A percentile compares a stretch with the other conserved stretches of the same genome.
phyloP scores from a whole-genome alignment of 2,329 filamentous ascomycete genomes.

The Aureobasidium sp. region DNA sequence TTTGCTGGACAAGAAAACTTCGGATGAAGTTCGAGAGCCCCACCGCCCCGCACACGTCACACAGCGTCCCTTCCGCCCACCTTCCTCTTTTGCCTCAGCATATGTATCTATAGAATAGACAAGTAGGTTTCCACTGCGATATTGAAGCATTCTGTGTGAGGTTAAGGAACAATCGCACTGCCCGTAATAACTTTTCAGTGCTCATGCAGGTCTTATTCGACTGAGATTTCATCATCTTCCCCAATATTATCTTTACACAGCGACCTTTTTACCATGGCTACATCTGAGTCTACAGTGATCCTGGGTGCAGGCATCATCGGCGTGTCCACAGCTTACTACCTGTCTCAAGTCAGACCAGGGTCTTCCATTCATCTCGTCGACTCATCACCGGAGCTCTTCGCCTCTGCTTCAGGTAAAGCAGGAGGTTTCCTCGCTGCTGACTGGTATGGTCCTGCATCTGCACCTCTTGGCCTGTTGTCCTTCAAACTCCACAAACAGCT shows the following conservation, averaged over 20 bases:
- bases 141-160: background rate
- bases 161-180: no score
- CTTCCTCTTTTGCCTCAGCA: slow-evolving; percentile 5
- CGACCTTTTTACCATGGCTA: background rate
- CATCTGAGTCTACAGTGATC: slow-evolving; percentile 48
- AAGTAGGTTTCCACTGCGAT: background rate
- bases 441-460: slow-evolving; percentile 36
- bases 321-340: slow-evolving; percentile 64
- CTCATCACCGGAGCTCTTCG: slow-evolving; percentile 55
- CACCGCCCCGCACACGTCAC: slow-evolving; percentile 14
- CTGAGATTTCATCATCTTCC: background rate
- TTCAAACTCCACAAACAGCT: slow-evolving; percentile 62
- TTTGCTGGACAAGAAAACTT: slow-evolving; percentile 3
- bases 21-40: slow-evolving; percentile 5
- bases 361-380: slow-evolving; percentile 53
- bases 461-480: slow-evolving; percentile 50
- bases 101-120: background rate
- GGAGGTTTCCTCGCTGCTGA: slow-evolving; percentile 68
- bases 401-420: slow-evolving; percentile 66
- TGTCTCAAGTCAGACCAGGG: slow-evolving; percentile 43
- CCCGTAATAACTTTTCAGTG: no score
- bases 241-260: background rate
- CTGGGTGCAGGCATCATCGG: slow-evolving; percentile 66
- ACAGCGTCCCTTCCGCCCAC: background rate
- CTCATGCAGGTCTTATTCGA: background rate